These are phyloP conservation scores for Castanea sativa DNA, from an alignment of 306 rosid species.

Conservation along the genomic window DNA sequence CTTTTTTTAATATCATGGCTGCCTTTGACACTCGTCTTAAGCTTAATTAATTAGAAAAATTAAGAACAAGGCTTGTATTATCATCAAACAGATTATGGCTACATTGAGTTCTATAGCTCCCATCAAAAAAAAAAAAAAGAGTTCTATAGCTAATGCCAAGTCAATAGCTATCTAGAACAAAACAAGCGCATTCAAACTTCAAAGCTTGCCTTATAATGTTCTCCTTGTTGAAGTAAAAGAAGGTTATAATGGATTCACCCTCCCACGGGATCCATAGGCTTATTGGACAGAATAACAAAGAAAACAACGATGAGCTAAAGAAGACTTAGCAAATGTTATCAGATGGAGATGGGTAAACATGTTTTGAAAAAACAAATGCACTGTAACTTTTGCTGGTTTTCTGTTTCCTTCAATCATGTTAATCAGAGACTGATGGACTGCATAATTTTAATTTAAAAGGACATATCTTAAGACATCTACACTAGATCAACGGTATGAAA, in stretches of 20 bases:
- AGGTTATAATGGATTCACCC: constrained; percentile 49
- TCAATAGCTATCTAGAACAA: constrained; percentile 56
- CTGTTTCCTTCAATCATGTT: neutral
- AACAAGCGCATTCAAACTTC: constrained; percentile 49
- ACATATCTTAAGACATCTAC: neutral
- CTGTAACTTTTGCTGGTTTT: neutral
- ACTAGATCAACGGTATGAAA: neutral
- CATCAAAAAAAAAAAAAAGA: neutral
- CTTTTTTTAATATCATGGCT: neutral
- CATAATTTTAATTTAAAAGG: neutral
- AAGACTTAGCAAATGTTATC: neutral
- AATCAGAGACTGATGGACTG: neutral
- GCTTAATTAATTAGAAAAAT: constrained; percentile 7
- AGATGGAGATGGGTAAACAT: neutral
- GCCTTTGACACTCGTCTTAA: neutral
- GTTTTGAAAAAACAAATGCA: neutral
- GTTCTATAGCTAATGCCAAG: constrained; percentile 66
- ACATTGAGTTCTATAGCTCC: constrained; percentile 45
- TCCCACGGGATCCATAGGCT: constrained; percentile 61
- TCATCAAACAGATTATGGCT: constrained; percentile 57
- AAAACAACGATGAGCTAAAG: constrained; percentile 24
- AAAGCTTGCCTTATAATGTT: constrained; percentile 73
- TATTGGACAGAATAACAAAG: constrained; percentile 36
- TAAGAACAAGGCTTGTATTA: constrained; percentile 65
- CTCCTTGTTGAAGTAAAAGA: constrained; percentile 74